phyloP scores from a whole-genome alignment of 441 rosid species.

The Erysimum cheiri region DNA sequence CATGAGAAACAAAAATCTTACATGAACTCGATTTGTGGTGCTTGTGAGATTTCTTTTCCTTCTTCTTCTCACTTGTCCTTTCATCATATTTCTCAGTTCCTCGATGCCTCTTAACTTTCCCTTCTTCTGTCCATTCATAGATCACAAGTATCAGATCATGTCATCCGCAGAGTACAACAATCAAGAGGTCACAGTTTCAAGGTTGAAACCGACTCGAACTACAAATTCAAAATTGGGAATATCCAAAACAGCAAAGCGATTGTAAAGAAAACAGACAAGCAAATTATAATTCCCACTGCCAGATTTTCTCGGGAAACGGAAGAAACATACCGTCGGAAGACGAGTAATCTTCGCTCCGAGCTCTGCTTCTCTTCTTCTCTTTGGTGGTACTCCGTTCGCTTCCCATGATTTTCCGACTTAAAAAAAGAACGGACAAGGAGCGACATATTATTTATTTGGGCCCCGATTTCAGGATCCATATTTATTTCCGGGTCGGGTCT shows the following conservation, averaged over 20 bases:
- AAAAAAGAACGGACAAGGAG: background rate
- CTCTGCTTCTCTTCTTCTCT: slow-evolving; percentile 65
- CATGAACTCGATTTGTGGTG: slow-evolving; percentile 71
- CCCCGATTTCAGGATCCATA: slow-evolving; percentile 2
- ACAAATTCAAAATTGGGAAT: background rate
- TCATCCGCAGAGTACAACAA: slow-evolving; percentile 4
- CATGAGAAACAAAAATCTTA: slow-evolving; percentile 22
- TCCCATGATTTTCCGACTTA: slow-evolving; percentile 53
- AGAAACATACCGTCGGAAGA: slow-evolving; percentile 52
- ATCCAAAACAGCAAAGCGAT: background rate
- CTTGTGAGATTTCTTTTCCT: slow-evolving; percentile 66
- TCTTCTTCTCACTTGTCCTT: slow-evolving; percentile 54
- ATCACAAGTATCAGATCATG: slow-evolving; percentile 8
- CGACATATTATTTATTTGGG: slow-evolving; percentile 5
- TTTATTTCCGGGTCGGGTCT: slow-evolving; percentile 36
- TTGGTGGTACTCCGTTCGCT: slow-evolving; percentile 61
- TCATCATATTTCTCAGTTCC: slow-evolving; percentile 52
- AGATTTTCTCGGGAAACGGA: slow-evolving; percentile 22
- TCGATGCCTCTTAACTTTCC: slow-evolving; percentile 63
- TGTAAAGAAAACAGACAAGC: background rate
- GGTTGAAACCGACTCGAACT: background rate
- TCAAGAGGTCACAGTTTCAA: slow-evolving; percentile 10
- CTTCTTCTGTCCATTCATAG: slow-evolving; percentile 58
- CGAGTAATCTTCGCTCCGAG: slow-evolving; percentile 48
- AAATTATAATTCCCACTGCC: background rate